Conservation (phyloP, 345 rosid species). For the Gossypium longicalyx region DNA sequence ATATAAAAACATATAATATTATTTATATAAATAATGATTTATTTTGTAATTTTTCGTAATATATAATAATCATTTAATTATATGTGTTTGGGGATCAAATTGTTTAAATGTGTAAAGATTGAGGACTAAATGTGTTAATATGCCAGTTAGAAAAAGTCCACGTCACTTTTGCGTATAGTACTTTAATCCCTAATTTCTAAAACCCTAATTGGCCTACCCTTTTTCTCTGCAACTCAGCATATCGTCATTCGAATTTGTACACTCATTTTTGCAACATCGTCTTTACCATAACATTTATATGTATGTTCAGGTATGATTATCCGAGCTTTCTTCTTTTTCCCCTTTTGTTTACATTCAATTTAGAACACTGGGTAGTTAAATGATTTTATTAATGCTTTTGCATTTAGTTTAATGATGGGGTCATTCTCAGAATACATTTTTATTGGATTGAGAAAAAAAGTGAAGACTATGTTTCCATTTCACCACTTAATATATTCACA, state of each 20-base stretch:
- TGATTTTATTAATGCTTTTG: background rate
- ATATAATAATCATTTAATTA: no score
- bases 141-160: no score
- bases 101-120: no score
- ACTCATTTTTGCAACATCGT: background rate
- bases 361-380: background rate
- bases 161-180: no score
- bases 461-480: background rate
- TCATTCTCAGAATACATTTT: background rate
- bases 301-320: slow-evolving; percentile 10
- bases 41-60: no score
- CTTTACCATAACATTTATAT: background rate
- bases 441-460: background rate
- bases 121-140: no score
- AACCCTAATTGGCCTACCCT: background rate
- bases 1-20: no score
- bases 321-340: background rate
- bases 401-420: background rate
- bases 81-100: no score
- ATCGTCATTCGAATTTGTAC: background rate
- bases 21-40: no score
- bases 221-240: background rate
- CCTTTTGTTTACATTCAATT: background rate
- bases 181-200: background rate
- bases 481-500: background rate